Evolutionary conservation across 495 filamentous ascomycete genomes (phyloP).

Genomic region (Podospora tetraspora): DNA sequence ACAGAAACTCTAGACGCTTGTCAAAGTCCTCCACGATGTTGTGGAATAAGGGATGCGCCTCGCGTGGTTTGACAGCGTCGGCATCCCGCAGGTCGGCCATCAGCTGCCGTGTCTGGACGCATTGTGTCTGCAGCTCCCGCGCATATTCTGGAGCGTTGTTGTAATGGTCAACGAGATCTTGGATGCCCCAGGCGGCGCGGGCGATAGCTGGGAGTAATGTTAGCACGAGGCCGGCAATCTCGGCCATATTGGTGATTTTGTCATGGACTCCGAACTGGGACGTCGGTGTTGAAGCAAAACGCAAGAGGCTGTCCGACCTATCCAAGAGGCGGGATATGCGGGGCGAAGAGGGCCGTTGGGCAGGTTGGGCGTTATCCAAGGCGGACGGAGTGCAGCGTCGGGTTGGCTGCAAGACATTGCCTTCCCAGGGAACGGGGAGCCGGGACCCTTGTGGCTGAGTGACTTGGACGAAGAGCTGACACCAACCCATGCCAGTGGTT

Average conservation of each 20-base stretch:
- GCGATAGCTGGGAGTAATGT: background rate
- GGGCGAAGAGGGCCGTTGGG: background rate
- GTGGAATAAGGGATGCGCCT: background rate
- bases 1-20: background rate
- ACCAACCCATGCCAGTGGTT: too few species aligned
- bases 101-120: background rate
- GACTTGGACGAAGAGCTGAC: background rate
- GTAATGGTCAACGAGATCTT: background rate
- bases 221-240: background rate
- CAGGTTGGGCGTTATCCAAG: background rate
- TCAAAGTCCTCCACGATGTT: background rate
- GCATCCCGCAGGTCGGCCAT: background rate
- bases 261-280: background rate
- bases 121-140: background rate
- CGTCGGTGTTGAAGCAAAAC: background rate
- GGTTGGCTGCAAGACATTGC: background rate
- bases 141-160: background rate
- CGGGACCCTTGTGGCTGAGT: background rate
- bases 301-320: too few species aligned
- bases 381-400: background rate
- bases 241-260: background rate
- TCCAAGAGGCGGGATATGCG: background rate
- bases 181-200: background rate
- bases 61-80: background rate
- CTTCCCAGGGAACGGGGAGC: background rate